Conservation (phyloP, 345 rosid genomes). For the Lenwebbia sp. region DNA sequence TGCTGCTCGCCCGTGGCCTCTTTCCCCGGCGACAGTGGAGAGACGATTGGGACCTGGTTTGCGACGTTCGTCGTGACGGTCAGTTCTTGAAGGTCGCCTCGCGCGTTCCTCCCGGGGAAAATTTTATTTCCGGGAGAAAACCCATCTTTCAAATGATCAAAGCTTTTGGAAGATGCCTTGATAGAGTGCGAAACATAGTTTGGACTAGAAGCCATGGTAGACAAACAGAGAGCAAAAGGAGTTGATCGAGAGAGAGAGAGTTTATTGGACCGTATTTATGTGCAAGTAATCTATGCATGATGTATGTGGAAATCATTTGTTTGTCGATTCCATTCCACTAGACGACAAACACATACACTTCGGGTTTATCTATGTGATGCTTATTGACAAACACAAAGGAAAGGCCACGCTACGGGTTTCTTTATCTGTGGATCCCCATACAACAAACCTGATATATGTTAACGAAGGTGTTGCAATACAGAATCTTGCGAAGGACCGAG, state of each 20-base stretch:
- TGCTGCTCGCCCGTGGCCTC: slow-evolving; percentile 1
- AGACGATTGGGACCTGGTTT: slow-evolving; percentile 2
- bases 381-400: not conserved
- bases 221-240: not conserved
- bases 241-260: not conserved
- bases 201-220: slow-evolving; percentile 25
- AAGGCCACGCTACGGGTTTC: not conserved
- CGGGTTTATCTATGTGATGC: not conserved
- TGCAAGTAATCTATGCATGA: no score
- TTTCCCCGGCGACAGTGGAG: slow-evolving; percentile 17
- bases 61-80: slow-evolving; percentile 17
- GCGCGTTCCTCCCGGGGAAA: slow-evolving; percentile 1
- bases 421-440: not conserved
- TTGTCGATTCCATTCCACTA: slow-evolving; percentile 25
- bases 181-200: slow-evolving; percentile 8
- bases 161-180: slow-evolving; percentile 5
- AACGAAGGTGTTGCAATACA: no score
- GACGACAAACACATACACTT: slow-evolving; percentile 5
- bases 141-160: not conserved
- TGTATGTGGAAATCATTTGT: no score
- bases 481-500: no score
- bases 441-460: no score
- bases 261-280: not conserved
- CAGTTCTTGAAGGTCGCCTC: slow-evolving; percentile 4
- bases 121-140: not conserved